Conservation (phyloP, 345 rosid species). For the Brassica napus region Da-Ae NC_063441.1:21694501-21695000, state of each 20-base stretch:
- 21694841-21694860: constrained; percentile 18
- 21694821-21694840: constrained; percentile 26
- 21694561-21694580: constrained; percentile 58
- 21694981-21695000: constrained; percentile 73
- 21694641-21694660: constrained; percentile 74
- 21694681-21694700: neutral
- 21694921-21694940: constrained; percentile 83
- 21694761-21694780: constrained; percentile 79
- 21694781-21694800: constrained; percentile 77
- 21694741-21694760: constrained; percentile 65
- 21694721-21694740: neutral
- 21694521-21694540: constrained; percentile 46
- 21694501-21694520: constrained; percentile 48
- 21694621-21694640: constrained; percentile 60
- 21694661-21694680: constrained; percentile 2
- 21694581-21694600: constrained; percentile 65
- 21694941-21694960: constrained; percentile 60
- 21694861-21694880: neutral
- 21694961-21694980: constrained; percentile 59
- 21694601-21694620: constrained; percentile 70
- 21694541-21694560: constrained; percentile 63
- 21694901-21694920: neutral
- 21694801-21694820: constrained; percentile 81
- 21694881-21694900: constrained; percentile 7
- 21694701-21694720: constrained; percentile 2